phyloP scores from a whole-genome alignment of 495 filamentous ascomycete species.

The Talaromyces trachyspermus region DNA sequence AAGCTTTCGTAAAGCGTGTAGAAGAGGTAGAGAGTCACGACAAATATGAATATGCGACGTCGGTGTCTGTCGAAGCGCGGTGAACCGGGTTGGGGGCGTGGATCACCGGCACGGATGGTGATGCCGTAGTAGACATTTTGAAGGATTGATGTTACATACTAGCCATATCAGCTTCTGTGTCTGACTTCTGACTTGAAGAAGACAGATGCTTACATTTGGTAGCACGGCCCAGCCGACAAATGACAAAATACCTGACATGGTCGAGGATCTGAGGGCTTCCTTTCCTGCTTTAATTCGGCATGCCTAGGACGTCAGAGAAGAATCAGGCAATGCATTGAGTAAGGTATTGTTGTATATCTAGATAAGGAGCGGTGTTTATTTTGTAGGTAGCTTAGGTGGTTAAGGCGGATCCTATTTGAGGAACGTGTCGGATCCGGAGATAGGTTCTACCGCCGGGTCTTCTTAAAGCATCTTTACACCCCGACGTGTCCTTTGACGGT shows the following conservation, averaged over 20 bases:
- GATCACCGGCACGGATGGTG: slow-evolving; percentile 85
- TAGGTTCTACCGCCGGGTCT: too few species aligned
- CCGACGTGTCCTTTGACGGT: too few species aligned
- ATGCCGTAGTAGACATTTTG: slow-evolving; percentile 82
- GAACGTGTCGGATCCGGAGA: too few species aligned
- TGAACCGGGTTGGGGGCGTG: slow-evolving; percentile 65
- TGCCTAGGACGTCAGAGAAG: too few species aligned
- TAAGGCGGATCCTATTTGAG: too few species aligned
- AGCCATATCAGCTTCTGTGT: slow-evolving; percentile 2
- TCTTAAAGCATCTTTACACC: too few species aligned
- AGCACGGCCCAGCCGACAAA: slow-evolving; percentile 75
- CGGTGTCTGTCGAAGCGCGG: slow-evolving; percentile 63
- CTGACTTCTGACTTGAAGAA: too few species aligned
- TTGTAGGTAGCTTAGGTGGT: too few species aligned
- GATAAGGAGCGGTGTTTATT: too few species aligned
- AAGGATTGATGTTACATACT: slow-evolving; percentile 73
- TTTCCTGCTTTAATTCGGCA: too few species aligned
- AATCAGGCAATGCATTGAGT: too few species aligned
- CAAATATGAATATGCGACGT: slow-evolving; percentile 70
- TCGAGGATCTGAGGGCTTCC: slow-evolving; percentile 10
- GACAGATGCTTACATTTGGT: slow-evolving; percentile 52
- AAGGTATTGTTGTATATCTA: too few species aligned
- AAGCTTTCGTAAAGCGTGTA: slow-evolving; percentile 95
- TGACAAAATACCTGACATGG: slow-evolving; percentile 52
- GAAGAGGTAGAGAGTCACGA: slow-evolving; percentile 74